Evolutionary conservation across 495 filamentous ascomycete genomes (phyloP).

Genomic region (Pyrenula aspistea): DNA sequence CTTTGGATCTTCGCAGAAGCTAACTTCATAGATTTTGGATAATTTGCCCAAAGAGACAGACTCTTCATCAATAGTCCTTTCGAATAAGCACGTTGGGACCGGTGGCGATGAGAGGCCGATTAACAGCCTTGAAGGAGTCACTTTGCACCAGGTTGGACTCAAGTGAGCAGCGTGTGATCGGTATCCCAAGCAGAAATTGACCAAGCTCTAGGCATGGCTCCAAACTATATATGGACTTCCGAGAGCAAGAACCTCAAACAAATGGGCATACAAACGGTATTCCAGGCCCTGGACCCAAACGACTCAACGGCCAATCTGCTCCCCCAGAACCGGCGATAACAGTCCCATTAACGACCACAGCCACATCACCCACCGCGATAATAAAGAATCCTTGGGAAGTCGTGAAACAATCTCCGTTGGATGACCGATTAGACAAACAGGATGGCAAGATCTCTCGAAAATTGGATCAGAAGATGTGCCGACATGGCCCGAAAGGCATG

Average conservation of each 20-base stretch:
- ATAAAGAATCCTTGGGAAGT: constrained; percentile 91
- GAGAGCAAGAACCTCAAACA: constrained; percentile 33
- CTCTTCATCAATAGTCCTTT: constrained; percentile 62
- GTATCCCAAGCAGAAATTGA: neutral
- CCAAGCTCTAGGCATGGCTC: constrained; percentile 63
- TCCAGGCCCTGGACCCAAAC: constrained; percentile 14
- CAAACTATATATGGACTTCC: constrained; percentile 74
- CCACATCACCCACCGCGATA: constrained; percentile 40
- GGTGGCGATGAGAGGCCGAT: constrained; percentile 63
- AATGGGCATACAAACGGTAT: constrained; percentile 36
- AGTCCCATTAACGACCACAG: constrained; percentile 45
- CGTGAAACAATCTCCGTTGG: constrained; percentile 73
- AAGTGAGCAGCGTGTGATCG: constrained; percentile 32
- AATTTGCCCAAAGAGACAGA: constrained; percentile 59
- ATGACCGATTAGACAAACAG: constrained; percentile 72
- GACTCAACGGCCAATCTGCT: constrained; percentile 54
- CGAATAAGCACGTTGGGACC: constrained; percentile 63
- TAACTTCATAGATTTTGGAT: constrained; percentile 39
- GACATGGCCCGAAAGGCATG: constrained; percentile 93
- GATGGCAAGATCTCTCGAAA: constrained; percentile 85
- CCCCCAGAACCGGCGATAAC: constrained; percentile 60
- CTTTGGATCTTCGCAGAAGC: constrained; percentile 1
- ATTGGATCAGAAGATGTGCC: constrained; percentile 78
- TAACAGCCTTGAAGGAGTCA: constrained; percentile 49
- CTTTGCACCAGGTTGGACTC: constrained; percentile 59